Percentiles rank a stretch among this genome's conserved stretches.
Evolutionary conservation across 176 grass and related monocot genomes (phyloP).

Genomic region (Aegilops bicornis): DNA sequence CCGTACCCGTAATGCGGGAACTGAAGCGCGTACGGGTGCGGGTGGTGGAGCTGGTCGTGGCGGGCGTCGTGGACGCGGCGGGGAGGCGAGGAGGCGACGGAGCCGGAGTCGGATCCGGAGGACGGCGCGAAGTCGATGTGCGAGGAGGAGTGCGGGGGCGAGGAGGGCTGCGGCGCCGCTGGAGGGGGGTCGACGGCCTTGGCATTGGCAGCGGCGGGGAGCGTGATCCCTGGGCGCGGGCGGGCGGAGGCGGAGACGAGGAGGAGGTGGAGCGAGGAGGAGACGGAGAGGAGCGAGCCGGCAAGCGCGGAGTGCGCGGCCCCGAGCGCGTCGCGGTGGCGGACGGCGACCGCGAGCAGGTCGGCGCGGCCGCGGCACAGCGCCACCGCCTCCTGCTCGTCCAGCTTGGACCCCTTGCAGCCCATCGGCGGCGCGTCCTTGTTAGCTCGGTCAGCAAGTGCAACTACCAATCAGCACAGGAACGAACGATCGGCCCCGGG

Average conservation of each 20-base stretch:
- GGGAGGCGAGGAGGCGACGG: constrained; percentile 29
- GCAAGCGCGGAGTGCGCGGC: constrained; percentile 59
- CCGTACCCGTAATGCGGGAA: constrained; percentile 35
- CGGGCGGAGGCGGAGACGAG: constrained; percentile 15
- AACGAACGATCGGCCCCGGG: not conserved
- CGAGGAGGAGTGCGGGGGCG: constrained; percentile 44
- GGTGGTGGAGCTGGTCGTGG: not conserved
- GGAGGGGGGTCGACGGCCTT: constrained; percentile 5
- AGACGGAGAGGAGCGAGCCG: constrained; percentile 56
- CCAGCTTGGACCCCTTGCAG: constrained; percentile 88
- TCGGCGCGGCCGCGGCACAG: constrained; percentile 76
- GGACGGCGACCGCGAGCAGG: constrained; percentile 66
- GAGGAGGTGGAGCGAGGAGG: constrained; percentile 58
- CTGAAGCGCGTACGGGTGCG: not conserved
- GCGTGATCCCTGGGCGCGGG: not conserved
- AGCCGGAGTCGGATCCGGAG: constrained; percentile 56
- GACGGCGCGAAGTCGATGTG: constrained; percentile 58
- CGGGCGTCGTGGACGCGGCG: not conserved
- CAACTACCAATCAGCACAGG: not conserved
- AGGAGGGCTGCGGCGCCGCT: not conserved
- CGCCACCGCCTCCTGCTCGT: constrained; percentile 73
- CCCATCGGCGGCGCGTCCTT: constrained; percentile 47
- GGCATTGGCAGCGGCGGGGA: constrained; percentile 18
- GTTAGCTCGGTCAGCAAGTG: no score
- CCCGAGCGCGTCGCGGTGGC: constrained; percentile 71